These are phyloP conservation scores for Cyberlindnera mrakii DNA, from an alignment of 805 yeast genomes.

Conservation along the genomic window DNA sequence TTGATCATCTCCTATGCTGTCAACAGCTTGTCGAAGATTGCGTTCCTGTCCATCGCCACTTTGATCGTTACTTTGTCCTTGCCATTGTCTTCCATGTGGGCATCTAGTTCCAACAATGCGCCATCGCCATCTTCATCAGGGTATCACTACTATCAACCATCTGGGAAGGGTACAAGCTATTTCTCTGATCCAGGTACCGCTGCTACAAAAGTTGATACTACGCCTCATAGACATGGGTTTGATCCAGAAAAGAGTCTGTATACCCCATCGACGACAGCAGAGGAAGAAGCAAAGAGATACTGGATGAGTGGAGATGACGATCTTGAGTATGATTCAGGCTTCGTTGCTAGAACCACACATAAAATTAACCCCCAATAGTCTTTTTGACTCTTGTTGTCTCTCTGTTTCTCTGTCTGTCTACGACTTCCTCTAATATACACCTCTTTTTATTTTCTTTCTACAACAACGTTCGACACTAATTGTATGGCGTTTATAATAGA, in stretches of 20 bases:
- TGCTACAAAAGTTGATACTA: conserved; percentile 3
- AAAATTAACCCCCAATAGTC: conserved; percentile 3
- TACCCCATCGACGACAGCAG: conserved; percentile 31
- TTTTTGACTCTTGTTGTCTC: not conserved
- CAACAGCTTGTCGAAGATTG: conserved; percentile 27
- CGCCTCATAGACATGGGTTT: conserved; percentile 1
- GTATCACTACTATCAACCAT: conserved; percentile 5
- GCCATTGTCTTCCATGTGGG: conserved; percentile 89
- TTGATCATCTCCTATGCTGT: conserved; percentile 49
- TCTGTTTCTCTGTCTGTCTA: too few relatives aligned
- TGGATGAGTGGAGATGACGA: conserved; percentile 23
- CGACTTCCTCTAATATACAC: not conserved
- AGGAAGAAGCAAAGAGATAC: conserved; percentile 29
- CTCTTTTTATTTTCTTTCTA: not conserved
- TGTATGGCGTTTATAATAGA: not conserved
- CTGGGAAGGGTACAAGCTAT: conserved; percentile 14
- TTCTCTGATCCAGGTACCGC: conserved; percentile 14
- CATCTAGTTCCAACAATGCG: conserved; percentile 55
- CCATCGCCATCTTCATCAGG: conserved; percentile 34
- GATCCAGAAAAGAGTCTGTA: conserved; percentile 18
- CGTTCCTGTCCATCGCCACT: conserved; percentile 47
- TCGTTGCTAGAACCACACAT: conserved; percentile 20
- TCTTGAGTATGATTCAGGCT: conserved; percentile 11
- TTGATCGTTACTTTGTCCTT: conserved; percentile 64
- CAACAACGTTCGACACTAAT: not conserved